Evolutionary conservation across 2,329 filamentous ascomycete genomes (phyloP).

Genomic region (Penicillium hordei): DNA sequence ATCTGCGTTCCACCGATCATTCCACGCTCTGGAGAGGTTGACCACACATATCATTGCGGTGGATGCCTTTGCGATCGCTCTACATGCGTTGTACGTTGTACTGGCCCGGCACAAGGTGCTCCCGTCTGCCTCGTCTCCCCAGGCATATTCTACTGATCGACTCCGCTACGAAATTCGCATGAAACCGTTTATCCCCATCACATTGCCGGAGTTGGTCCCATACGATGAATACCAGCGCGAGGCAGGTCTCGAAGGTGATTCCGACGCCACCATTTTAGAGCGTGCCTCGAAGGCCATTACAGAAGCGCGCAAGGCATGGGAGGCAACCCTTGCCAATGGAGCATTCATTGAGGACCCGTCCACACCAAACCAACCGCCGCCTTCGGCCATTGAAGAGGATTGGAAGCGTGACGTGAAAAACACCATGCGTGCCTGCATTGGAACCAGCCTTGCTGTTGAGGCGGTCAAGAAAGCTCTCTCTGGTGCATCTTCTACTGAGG

Average conservation of each 20-base stretch:
- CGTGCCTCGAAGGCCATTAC: constrained; percentile 41
- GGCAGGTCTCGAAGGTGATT: constrained; percentile 45
- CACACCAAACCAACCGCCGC: background rate
- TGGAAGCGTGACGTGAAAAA: constrained; percentile 63
- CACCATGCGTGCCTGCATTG: constrained; percentile 68
- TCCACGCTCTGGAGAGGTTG: constrained; percentile 58
- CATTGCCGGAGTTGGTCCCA: constrained; percentile 65
- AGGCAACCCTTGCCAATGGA: constrained; percentile 42
- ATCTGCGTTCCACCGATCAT: constrained; percentile 38
- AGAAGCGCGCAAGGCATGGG: constrained; percentile 46
- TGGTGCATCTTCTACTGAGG: constrained; percentile 20
- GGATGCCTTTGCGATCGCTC: constrained; percentile 53
- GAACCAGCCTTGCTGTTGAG: constrained; percentile 64
- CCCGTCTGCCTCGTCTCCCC: constrained; percentile 48
- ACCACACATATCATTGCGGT: constrained; percentile 66
- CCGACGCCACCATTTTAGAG: constrained; percentile 41
- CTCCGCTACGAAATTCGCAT: constrained; percentile 81
- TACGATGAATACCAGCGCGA: constrained; percentile 60
- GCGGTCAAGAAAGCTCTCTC: constrained; percentile 58
- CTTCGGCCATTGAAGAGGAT: constrained; percentile 56
- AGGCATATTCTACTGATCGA: constrained; percentile 65
- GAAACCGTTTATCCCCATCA: constrained; percentile 73
- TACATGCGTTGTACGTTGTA: constrained; percentile 64
- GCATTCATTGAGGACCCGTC: constrained; percentile 32
- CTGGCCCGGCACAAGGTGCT: constrained; percentile 58